Evolutionary conservation across 139 green algal species (phyloP), one percentile per base, ranked within the genome.

Genomic region (Desmodesmus armatus): DNA sequence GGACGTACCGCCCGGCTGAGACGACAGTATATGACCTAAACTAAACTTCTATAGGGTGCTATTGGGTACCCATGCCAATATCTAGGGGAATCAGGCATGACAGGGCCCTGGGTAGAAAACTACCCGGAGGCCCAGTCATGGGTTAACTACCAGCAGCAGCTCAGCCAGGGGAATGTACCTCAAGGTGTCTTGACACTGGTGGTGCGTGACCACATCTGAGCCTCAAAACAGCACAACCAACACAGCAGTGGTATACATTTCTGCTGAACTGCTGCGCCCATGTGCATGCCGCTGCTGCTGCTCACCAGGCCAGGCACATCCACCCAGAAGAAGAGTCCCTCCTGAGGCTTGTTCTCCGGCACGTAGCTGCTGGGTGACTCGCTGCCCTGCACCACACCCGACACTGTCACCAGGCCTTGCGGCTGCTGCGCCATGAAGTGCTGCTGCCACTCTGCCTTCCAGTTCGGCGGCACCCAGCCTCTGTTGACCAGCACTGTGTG

Each of bases 391-490:
- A 76, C 84, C 73, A 88, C 84, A 25, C 84, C 84, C 5, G 71
- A 76, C 3, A 78, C 84, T 3, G 29, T n/a, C 53, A 88, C 76
- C 5, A 35, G 25, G 49, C 66, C 76, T 4, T 6, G 1, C 49
- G 75, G 76, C 67, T 83, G 76, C 58, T 51, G 39, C 70, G 37
- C 71, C 17, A 31, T 19, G 17, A 43, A 72, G 44, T 41, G 72
- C 63, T 83, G 23, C 58, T 31, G 51, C 82, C 82, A 79, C 41
- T 82, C 47, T 13, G 72, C n/a, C 51, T 73, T 67, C 84, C 84
- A 88, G 44, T 60, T 66, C n/a, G 79, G 76, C 2, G 84, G 84
- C 15, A 85, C 84, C 84, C 84, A 88, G 66, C 84, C 84, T 5
- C 84, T 55, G 66, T 84, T 84, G 2, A 88, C 84, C 5, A 88